Evolutionary conservation across 805 yeast genomes (phyloP).

Genomic region (Jamesozyma rosinii): DNA sequence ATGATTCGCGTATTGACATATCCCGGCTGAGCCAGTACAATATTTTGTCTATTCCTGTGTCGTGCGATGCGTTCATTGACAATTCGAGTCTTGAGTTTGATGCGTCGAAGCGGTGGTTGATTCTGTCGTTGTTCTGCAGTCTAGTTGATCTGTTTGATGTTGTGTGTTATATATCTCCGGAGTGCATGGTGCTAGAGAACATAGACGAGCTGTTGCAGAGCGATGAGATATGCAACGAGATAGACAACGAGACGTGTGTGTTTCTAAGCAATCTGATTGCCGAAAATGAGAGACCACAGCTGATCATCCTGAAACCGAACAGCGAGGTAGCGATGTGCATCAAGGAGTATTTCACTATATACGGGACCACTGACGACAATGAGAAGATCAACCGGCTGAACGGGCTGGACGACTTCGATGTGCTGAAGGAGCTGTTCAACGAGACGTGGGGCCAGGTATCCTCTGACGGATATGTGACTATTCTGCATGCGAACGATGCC

Average conservation of each 20-base stretch:
- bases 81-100: not conserved
- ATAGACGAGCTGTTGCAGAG: slow-evolving; percentile 25
- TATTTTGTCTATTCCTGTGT: slow-evolving; percentile 6
- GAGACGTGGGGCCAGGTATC: slow-evolving; percentile 28
- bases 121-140: slow-evolving; percentile 18
- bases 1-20: slow-evolving; percentile 13
- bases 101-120: slow-evolving; percentile 8
- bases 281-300: slow-evolving; percentile 12
- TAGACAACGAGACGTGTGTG: slow-evolving; percentile 31
- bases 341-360: slow-evolving; percentile 27
- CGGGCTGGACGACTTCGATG: slow-evolving; percentile 16
- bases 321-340: slow-evolving; percentile 27
- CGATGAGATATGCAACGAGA: slow-evolving; percentile 21
- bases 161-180: slow-evolving; percentile 28
- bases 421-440: slow-evolving; percentile 22
- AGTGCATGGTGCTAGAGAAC: slow-evolving; percentile 22
- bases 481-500: slow-evolving; percentile 2
- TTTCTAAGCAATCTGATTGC: slow-evolving; percentile 18
- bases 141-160: slow-evolving; percentile 18
- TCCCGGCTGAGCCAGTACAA: slow-evolving; percentile 6
- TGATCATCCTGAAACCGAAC: slow-evolving; percentile 24
- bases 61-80: slow-evolving; percentile 2
- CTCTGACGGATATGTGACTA: slow-evolving; percentile 14
- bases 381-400: slow-evolving; percentile 11
- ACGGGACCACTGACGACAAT: slow-evolving; percentile 17